phyloP scores from a whole-genome alignment of 2,329 filamentous ascomycete genomes.

The Fusarium liriodendri region DNA sequence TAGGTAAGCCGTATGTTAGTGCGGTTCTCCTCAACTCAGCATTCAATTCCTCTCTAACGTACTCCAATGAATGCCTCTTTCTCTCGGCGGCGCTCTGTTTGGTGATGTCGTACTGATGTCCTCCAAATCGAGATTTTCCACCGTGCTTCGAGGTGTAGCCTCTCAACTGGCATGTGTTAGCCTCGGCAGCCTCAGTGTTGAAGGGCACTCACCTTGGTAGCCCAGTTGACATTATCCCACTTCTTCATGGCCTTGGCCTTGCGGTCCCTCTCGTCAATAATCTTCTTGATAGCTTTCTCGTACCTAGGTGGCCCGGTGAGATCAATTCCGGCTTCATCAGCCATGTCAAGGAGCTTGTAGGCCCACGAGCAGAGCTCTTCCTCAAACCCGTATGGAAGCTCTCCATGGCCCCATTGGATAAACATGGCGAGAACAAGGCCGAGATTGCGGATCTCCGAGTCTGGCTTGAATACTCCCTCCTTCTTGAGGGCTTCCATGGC shows the following conservation, averaged over 20 bases:
- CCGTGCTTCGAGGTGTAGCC: background rate
- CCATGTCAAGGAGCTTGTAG: conserved; percentile 25
- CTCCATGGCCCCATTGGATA: conserved; percentile 17
- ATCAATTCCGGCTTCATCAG: conserved; percentile 16
- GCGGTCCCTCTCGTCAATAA: background rate
- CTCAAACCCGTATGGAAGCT: background rate
- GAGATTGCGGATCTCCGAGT: conserved; percentile 33
- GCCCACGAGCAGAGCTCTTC: conserved; percentile 23
- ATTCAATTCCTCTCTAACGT: background rate
- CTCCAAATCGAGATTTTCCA: conserved; percentile 2
- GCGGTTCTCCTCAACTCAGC: background rate
- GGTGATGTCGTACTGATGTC: conserved; percentile 11
- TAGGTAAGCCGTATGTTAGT: background rate
- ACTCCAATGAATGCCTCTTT: background rate
- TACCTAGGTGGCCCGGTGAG: conserved; percentile 4
- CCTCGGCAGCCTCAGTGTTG: background rate
- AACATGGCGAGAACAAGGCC: conserved; percentile 20
- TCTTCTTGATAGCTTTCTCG: background rate
- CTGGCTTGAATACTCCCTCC: conserved; percentile 19
- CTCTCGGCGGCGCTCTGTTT: conserved; percentile 7
- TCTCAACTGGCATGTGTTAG: background rate
- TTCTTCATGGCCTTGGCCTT: conserved; percentile 5
- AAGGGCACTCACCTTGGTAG: background rate
- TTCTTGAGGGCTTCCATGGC: conserved; percentile 26
- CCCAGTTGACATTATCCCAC: conserved; percentile 20